phyloP scores from a whole-genome alignment of 164 flowering plant genomes.

The Litsea cubeba region DNA sequence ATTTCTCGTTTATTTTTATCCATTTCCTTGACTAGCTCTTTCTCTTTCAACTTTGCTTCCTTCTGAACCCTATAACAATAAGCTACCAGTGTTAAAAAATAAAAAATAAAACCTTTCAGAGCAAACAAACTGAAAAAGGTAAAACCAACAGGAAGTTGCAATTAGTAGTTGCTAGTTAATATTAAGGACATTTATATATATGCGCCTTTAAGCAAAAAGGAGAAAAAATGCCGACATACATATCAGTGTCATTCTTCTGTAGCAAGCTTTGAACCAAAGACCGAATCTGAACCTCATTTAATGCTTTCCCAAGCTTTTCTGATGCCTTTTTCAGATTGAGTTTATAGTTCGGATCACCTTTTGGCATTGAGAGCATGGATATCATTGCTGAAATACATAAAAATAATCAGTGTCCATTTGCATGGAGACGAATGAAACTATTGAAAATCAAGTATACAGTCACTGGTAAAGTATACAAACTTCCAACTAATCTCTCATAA shows the following conservation, averaged over 20 bases:
- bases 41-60: conserved; percentile 57
- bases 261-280: conserved; percentile 37
- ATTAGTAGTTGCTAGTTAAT: no score
- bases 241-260: conserved; percentile 46
- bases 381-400: conserved; percentile 51
- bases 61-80: conserved; percentile 54
- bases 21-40: conserved; percentile 48
- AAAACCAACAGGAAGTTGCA: not conserved
- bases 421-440: not conserved
- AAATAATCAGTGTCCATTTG: not conserved
- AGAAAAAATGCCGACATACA: conserved; percentile 35
- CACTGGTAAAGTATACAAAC: no score
- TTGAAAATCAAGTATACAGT: no score
- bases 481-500: no score
- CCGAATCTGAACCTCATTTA: conserved; percentile 61
- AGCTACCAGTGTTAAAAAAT: not conserved
- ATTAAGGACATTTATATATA: no score
- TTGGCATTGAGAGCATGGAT: conserved; percentile 36
- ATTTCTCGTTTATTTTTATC: conserved; percentile 60
- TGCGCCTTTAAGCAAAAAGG: not conserved
- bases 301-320: conserved; percentile 57
- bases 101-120: not conserved
- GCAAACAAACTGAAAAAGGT: not conserved
- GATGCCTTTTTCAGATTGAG: conserved; percentile 49
- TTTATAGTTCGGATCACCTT: conserved; percentile 23